These are phyloP conservation scores for Taiozyma onychis DNA, from an alignment of 1,139 yeast species.

Conservation along the genomic window DNA sequence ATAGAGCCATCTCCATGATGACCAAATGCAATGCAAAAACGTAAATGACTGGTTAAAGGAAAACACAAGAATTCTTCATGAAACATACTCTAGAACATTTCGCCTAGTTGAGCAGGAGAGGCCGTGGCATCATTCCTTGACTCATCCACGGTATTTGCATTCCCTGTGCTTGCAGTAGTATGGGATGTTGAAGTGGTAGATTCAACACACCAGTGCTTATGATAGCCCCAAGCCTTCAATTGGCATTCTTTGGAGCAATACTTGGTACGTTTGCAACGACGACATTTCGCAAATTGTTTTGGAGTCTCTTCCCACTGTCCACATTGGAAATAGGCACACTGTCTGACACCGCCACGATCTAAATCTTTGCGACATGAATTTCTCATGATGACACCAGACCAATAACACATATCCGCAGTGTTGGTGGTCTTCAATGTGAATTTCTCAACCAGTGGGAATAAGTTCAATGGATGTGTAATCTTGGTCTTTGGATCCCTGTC, in stretches of 20 bases:
- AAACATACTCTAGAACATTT: neutral
- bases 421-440: constrained; percentile 69
- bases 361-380: constrained; percentile 93
- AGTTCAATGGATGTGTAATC: constrained; percentile 41
- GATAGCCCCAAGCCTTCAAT: constrained; percentile 86
- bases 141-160: neutral
- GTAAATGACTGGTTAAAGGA: neutral
- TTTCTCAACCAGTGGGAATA: constrained; percentile 88
- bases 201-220: constrained; percentile 88
- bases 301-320: constrained; percentile 95
- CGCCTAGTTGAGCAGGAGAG: neutral
- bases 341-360: constrained; percentile 80
- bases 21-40: neutral
- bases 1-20: neutral
- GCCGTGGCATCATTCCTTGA: neutral
- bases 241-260: constrained; percentile 94
- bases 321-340: constrained; percentile 90
- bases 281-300: constrained; percentile 89
- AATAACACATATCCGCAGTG: constrained; percentile 76
- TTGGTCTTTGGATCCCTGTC: neutral
- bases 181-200: constrained; percentile 13
- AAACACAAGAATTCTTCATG: neutral
- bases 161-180: neutral
- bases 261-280: constrained; percentile 90
- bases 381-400: constrained; percentile 97